Evolutionary conservation across 2,329 filamentous ascomycete species (phyloP).

Genomic region (Coniochaeta hoffmannii): DNA sequence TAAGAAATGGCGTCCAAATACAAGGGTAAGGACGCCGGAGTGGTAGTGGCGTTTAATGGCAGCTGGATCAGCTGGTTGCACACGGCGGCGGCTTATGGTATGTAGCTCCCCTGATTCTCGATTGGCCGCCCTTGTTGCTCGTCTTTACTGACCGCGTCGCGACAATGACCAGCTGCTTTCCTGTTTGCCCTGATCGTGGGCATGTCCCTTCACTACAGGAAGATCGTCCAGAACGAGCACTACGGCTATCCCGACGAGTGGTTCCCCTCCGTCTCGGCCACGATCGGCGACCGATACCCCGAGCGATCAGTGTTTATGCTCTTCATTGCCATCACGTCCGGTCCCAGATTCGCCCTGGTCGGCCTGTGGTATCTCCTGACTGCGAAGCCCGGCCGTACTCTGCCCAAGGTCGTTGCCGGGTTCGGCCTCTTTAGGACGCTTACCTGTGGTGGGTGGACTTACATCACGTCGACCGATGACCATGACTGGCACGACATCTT

Average conservation of each 20-base stretch:
- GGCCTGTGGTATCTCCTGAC: conserved; percentile 89
- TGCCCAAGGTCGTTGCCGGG: conserved; percentile 74
- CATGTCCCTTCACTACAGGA: conserved; percentile 78
- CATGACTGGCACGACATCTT: conserved; percentile 99
- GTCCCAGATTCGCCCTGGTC: conserved; percentile 84
- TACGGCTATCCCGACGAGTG: conserved; percentile 92
- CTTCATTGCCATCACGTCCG: conserved; percentile 93
- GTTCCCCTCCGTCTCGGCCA: conserved; percentile 94
- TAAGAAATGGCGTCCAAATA: conserved; percentile 31
- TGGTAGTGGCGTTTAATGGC: conserved; percentile 63
- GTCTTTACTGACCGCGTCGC: conserved; percentile 6
- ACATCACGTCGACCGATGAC: conserved; percentile 95
- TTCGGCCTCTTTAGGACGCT: conserved; percentile 82
- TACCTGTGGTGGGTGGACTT: conserved; percentile 96
- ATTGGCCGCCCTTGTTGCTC: not conserved
- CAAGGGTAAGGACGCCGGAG: conserved; percentile 58
- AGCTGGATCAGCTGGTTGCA: conserved; percentile 88
- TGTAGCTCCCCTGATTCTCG: conserved; percentile 20
- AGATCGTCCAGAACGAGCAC: conserved; percentile 96
- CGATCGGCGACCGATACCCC: conserved; percentile 94
- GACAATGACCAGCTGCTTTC: conserved; percentile 58
- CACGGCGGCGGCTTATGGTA: conserved; percentile 75
- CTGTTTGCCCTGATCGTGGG: conserved; percentile 79
- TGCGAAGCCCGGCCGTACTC: conserved; percentile 60
- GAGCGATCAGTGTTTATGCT: conserved; percentile 96